Base-by-base conservation (phyloP, 257 asterid species). In the Nicotiana paniculata region DNA sequence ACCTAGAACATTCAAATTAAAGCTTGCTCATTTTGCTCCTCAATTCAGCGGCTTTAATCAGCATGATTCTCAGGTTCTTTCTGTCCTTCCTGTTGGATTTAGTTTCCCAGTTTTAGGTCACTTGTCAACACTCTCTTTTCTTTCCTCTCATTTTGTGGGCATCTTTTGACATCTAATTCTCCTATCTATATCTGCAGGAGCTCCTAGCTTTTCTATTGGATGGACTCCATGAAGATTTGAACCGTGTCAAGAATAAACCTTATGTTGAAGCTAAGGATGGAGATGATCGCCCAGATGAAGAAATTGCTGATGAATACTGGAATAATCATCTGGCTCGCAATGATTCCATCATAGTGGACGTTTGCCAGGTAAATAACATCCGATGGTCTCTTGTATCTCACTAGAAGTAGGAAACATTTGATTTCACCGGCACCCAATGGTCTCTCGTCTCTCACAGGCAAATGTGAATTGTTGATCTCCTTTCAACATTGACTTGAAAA, bases 141-240 rank as follows among this genome's bases (percentile, higher is more conserved):
- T 5, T 17, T 18, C 48, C 59, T 65, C 81, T 64, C 81, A 26
- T 26, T 57, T 21, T 30, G 80, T 24, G 46, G 17, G 28, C 80
- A 75, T 51, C 59, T 72, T 72, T 72, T 72, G 78, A 72, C 63
- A 15, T 51, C 63, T 51, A 4, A 48, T 75, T 75, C 55, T 86
- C 53, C 26, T 77, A 51, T 26, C 53, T 55, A 48, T 83, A 82
- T 68, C 82, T 81, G 74, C 87, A 96, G 99, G 99, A 94, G 89
- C 93, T 94, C 87, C 91, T 96, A 85, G 97, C 98, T 62, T 96
- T 96, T 90, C 90, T 94, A 85, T 85, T 96, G 88, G 98, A 96
- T 81, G 98, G 99, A 81, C 98, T 96, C 70, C 99, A 96, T 58
- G 99, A 96, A 90, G 99, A 96, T 91, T 82, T 96, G 90, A 96